Evolutionary conservation across 441 rosid species (phyloP).

Genomic region (Adansonia rubrostipa): DNA sequence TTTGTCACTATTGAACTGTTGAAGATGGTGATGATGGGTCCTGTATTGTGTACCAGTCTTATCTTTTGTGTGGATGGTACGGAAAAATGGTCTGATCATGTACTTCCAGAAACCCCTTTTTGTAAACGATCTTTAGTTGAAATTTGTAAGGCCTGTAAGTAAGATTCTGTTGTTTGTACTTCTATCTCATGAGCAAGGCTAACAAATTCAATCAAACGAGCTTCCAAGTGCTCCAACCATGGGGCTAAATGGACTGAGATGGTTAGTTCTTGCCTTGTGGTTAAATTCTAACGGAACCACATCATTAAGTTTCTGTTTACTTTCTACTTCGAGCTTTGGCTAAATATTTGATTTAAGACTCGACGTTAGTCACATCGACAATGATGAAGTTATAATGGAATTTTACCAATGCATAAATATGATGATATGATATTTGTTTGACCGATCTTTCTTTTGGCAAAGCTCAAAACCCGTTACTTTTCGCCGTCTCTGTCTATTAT

Average conservation of each 20-base stretch:
- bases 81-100: background rate
- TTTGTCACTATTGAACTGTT: background rate
- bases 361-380: background rate
- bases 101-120: background rate
- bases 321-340: background rate
- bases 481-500: too few species aligned
- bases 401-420: too few species aligned
- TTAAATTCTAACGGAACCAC: background rate
- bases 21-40: background rate
- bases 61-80: background rate
- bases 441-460: too few species aligned
- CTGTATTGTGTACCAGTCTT: background rate
- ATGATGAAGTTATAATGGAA: background rate
- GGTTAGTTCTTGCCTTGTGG: too few species aligned
- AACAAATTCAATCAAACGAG: too few species aligned
- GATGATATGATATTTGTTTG: too few species aligned
- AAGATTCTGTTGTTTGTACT: background rate
- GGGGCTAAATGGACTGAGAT: too few species aligned
- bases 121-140: slow-evolving; percentile 1
- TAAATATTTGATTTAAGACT: background rate
- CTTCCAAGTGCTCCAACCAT: too few species aligned
- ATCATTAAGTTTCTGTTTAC: background rate
- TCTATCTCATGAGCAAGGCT: too few species aligned
- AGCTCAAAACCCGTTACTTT: too few species aligned
- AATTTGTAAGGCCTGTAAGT: background rate